These are phyloP conservation scores for Coleophoma crateriformis DNA, from an alignment of 2,329 filamentous ascomycete genomes.

Conservation along the genomic window DNA sequence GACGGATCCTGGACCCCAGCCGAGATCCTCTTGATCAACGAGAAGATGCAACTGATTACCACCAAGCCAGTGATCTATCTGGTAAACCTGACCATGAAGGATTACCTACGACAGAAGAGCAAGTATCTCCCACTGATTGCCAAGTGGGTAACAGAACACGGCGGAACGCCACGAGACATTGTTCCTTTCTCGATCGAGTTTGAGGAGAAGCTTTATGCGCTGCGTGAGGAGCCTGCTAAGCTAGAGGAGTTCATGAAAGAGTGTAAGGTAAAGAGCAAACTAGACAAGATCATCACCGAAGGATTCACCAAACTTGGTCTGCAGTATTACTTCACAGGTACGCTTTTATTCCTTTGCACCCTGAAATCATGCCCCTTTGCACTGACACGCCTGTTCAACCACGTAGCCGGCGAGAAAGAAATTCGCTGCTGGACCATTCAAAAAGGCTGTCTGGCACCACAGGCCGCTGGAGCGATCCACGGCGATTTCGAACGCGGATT, in stretches of 20 bases:
- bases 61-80: conserved; percentile 40
- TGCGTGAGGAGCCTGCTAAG: conserved; percentile 31
- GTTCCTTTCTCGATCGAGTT: conserved; percentile 40
- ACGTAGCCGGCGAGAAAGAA: conserved; percentile 36
- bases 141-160: conserved; percentile 39
- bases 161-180: conserved; percentile 33
- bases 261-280: conserved; percentile 33
- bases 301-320: conserved; percentile 38
- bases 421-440: conserved; percentile 38
- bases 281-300: conserved; percentile 38
- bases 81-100: conserved; percentile 40
- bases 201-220: conserved; percentile 35
- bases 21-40: conserved; percentile 39
- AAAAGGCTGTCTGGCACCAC: conserved; percentile 31
- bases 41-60: conserved; percentile 37
- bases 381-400: not conserved
- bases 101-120: conserved; percentile 39
- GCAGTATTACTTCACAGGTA: conserved; percentile 38
- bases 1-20: conserved; percentile 37
- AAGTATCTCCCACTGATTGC: conserved; percentile 39
- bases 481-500: conserved; percentile 38
- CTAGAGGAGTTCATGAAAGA: conserved; percentile 32
- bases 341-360: not conserved
- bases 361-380: not conserved
- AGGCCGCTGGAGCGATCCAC: conserved; percentile 36